Evolutionary conservation across 2,329 filamentous ascomycete genomes (phyloP).

Genomic region (Pseudogymnoascus sp.): DNA sequence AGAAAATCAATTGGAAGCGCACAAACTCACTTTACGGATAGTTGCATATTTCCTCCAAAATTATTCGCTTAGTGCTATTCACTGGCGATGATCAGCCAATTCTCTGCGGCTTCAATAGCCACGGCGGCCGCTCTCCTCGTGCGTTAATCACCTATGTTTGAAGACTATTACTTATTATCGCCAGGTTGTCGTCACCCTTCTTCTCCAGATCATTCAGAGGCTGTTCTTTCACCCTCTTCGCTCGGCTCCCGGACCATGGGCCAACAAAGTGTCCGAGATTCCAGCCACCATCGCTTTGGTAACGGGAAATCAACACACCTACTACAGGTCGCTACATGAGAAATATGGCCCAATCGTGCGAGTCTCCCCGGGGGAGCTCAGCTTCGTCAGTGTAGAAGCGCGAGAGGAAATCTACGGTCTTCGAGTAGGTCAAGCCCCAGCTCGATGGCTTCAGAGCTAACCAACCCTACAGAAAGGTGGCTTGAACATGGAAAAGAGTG

Average conservation of each 20-base stretch:
- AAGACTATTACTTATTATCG: background rate
- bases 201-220: background rate
- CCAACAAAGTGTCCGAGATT: background rate
- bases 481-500: background rate
- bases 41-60: background rate
- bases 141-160: background rate
- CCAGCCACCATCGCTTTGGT: background rate
- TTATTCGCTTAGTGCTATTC: background rate
- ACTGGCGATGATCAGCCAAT: background rate
- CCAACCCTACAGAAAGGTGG: background rate
- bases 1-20: background rate
- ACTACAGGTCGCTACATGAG: conserved; percentile 18
- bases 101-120: background rate
- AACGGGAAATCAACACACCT: background rate
- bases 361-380: conserved; percentile 29
- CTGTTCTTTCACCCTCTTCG: background rate
- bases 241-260: background rate
- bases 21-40: background rate
- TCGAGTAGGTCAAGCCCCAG: background rate
- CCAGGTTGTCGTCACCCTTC: background rate
- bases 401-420: conserved; percentile 25
- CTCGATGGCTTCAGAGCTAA: background rate
- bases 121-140: background rate
- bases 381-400: conserved; percentile 28
- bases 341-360: conserved; percentile 29